These are phyloP conservation scores for Scenedesmus sp. DNA, from an alignment of 163 green algal species.

Conservation along the genomic window DNA sequence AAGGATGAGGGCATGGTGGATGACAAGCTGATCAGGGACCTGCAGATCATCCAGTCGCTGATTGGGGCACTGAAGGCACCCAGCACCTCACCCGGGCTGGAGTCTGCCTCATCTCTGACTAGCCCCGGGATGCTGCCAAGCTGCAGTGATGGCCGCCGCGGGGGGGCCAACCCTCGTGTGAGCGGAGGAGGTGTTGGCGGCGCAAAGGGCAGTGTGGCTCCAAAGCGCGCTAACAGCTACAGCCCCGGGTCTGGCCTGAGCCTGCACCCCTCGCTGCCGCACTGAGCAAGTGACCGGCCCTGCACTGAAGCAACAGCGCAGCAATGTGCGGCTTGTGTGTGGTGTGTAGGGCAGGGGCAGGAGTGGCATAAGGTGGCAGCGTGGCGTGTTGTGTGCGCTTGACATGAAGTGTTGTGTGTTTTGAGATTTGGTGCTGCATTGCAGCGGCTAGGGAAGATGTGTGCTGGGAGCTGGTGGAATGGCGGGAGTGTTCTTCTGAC, in stretches of 20 bases:
- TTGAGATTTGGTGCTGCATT: neutral
- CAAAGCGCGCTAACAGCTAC: conserved; percentile 36
- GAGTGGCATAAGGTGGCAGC: neutral
- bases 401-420: neutral
- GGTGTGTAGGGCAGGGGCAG: neutral
- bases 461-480: neutral
- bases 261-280: neutral
- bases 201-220: too few species aligned
- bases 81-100: neutral
- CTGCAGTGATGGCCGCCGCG: neutral
- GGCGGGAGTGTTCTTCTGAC: neutral
- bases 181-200: neutral
- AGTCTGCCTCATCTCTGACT: neutral
- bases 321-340: neutral
- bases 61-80: conserved; percentile 63
- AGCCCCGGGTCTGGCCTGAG: conserved; percentile 1
- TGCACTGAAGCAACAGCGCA: neutral
- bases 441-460: neutral
- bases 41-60: conserved; percentile 70
- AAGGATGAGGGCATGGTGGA: conserved; percentile 64
- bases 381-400: neutral
- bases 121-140: neutral
- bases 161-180: neutral
- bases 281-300: neutral
- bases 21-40: conserved; percentile 69